Evolutionary conservation across 1,284 basidiomycete genomes (phyloP), one percentile per base, ranked within the genome.

Genomic region (Tylopilus orsonianus): DNA sequence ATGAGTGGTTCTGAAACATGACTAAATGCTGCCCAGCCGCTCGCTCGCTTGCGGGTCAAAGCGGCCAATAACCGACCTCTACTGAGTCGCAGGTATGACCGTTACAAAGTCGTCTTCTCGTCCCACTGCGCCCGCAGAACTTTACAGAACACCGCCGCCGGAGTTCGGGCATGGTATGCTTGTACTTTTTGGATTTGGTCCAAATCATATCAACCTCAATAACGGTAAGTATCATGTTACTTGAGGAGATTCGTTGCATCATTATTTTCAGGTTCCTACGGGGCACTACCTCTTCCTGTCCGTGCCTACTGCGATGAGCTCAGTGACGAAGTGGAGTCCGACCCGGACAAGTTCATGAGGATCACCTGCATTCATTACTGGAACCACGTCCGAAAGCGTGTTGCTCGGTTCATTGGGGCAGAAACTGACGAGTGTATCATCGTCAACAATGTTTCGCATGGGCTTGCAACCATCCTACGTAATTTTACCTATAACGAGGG

Each of bases 391-490:
- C 74, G 83, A 44, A 66, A 67, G 44, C 68, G 74, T 24, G 62
- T 89, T 2, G 84, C 88, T 0, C 71, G 77, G 32, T 58, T 90
- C 19, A 71, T 90, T 27, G 78, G 79, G 5, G 85, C 81, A 0
- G 62, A 75, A 3, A 48, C 63, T 0, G 80, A 87, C 35, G 87
- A 91, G 54, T 73, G 81, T 13, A 85, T 90, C 9, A 60, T 91
- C 18, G 80, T 85, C 0, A 71, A 75, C 6, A 90, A 89, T 53
- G 74, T 83, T 0, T 83, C 82, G 0, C 78, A 82, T 55, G 88
- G 84, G 1, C 55, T 91, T 34, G 82, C 83, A 56, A 87, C 80
- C 8, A 69, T 91, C 29, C 60, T 89, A 38, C 65, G 75, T 35
- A 89, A 87, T 57, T 72, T 91, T 20, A 60, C 63, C 34, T 76